Base-by-base conservation (phyloP, 495 filamentous ascomycete genomes). In the Cercophora scortea region DNA sequence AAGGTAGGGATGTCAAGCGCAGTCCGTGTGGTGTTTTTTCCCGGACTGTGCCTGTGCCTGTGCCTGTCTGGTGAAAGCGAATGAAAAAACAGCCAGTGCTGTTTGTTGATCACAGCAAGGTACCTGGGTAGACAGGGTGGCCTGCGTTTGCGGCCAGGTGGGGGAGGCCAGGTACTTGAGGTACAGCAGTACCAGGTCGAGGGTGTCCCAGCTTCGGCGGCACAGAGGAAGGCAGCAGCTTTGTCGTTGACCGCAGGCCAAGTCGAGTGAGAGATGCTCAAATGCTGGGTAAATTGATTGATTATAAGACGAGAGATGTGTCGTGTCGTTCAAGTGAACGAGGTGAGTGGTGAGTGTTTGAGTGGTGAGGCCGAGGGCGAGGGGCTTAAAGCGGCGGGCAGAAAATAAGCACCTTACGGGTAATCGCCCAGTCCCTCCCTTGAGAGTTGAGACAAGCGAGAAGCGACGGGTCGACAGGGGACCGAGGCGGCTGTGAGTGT, bases 391-490 rank as follows among this genome's bases (percentile, higher is more conserved):
- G 59, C 66, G 61, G 60, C 62, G 59, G 54, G 25, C 25, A 25
- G 62, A 67, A 67, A 67, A 61, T 58, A 41, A 61, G 50, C 54
- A 58, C 35, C 39, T 18, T 7, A 33, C 17, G 47, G 25, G 25
- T 25, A 25, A 25, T 25, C 25, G 25, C 25, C 5, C 25, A 25
- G 5, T n/a, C n/a, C n/a, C 2, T 25, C 25, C 25, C 25, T 25
- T 25, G 25, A 25, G 25, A 25, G 25, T 25, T 25, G 25, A 25
- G 53, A 61, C 63, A 64, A 63, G 63, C 59, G 63, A 66, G 55
- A 56, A 62, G 54, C 59, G 57, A 63, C 62, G 56, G 56, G 53
- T 62, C 51, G 64, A 60, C 65, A 66, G 62, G 62, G 60, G 57
- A 48, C 45, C n/a, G 36, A 53, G 54, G 65, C 65, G 63, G 65